Evolutionary conservation across 2,329 filamentous ascomycete genomes (phyloP), one percentile per base, ranked within the genome.

Genomic region (Aspergillus spinulosporus): DNA sequence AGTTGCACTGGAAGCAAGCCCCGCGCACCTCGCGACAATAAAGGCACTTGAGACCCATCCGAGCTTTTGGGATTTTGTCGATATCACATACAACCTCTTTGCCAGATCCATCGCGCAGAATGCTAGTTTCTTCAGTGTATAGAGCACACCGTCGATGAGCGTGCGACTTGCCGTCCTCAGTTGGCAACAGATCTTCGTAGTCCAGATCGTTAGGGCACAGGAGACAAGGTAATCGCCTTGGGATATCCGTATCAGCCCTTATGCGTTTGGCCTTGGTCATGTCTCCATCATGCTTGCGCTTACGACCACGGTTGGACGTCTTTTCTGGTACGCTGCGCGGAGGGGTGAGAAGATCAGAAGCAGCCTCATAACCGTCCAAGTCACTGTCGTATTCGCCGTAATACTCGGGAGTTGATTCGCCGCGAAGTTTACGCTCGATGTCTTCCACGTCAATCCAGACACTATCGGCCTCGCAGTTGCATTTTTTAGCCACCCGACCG

Each of bases 381-480:
- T 89, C 86, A 5, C 89, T 88, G 2, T 88, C 86, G 9, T 76
- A 72, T 49, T 78, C 76, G 34, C 68, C 72, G 52, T 77, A 77
- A 52, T 78, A 79, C 54, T 80, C 77, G 0, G 78, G 78, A 3
- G 85, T 88, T 3, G 83, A 80, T 71, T 97, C 92, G 43, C 94
- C 94, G 50, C 92, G 85, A 46, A 97, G 77, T 72, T 95, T 97
- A 59, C 94, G 90, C 75, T 99, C 92, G 56, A 99, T 95, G 67
- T 97, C 94, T 57, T 90, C 87, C 3, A 97, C 92, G 69, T 99
- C 92, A 52, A 99, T 92, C 92, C 95, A 99, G 3, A 99, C 94
- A 67, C 93, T 97, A 78, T 99, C 94, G 58, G 95, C 87, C 62
- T 96, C 92, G 70, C 94, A 99, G 68, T 97, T 88, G 74, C 94